Percentiles rank a stretch among this genome's conserved stretches.
Evolutionary conservation across 345 rosid genomes (phyloP).

Genomic region (Eucalyptus regnans): DNA sequence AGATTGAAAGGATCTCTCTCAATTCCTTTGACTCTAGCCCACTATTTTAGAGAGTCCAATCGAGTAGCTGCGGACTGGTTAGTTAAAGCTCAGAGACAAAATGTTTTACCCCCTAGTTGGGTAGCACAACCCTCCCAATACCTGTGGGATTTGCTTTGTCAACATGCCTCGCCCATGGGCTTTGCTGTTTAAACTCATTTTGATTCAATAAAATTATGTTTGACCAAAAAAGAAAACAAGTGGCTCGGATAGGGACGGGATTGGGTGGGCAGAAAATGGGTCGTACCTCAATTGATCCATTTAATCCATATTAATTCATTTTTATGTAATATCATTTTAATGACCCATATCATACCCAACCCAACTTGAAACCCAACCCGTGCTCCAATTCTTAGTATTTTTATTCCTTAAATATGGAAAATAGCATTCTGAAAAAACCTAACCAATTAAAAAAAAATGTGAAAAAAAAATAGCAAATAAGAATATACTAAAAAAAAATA

Average conservation of each 20-base stretch:
- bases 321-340: not conserved
- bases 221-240: not conserved
- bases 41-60: not conserved
- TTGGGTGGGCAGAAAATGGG: not conserved
- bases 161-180: not conserved
- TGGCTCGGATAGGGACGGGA: rapidly evolving
- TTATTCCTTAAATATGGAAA: not conserved
- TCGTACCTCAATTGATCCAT: not conserved
- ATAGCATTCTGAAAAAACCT: not conserved
- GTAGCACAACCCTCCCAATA: not conserved
- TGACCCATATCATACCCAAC: rapidly evolving
- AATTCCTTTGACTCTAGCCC: not conserved
- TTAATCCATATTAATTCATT: no score
- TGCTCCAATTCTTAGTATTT: not conserved
- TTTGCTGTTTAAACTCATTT: not conserved
- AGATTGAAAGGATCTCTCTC: no score
- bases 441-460: not conserved
- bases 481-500: no score
- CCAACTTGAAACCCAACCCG: rapidly evolving
- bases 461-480: not conserved
- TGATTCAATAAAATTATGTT: not conserved
- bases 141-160: not conserved
- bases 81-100: not conserved
- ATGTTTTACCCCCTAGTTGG: not conserved
- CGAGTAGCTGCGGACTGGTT: not conserved